Evolutionary conservation across 1,284 basidiomycete species (phyloP).

Genomic region (Violaceomyces palustris): DNA sequence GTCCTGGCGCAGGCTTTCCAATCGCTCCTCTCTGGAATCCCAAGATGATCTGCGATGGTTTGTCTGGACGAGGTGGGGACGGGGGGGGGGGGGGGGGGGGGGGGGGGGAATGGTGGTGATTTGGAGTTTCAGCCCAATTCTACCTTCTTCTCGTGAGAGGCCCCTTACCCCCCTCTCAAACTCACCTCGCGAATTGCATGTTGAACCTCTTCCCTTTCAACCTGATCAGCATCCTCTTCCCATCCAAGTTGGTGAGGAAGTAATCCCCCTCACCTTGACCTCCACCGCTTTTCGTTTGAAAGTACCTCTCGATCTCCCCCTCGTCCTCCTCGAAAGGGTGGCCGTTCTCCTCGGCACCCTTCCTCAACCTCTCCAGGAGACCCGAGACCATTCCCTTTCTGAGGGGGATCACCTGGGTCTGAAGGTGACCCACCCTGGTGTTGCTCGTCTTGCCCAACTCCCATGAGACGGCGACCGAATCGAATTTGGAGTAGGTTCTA

Average conservation of each 20-base stretch:
- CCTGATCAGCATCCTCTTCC: slow-evolving; percentile 4
- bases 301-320: neutral
- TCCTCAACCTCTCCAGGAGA: slow-evolving; percentile 7
- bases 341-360: slow-evolving; percentile 2
- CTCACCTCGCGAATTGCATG: slow-evolving; percentile 14
- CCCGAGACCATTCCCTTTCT: neutral
- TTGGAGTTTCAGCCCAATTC: no score
- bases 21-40: slow-evolving; percentile 33
- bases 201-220: slow-evolving; percentile 14
- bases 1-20: slow-evolving; percentile 32
- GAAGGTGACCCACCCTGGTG: slow-evolving; percentile 38
- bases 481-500: slow-evolving; percentile 12
- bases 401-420: slow-evolving; percentile 40
- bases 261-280: slow-evolving; percentile 12
- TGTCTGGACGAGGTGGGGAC: no score
- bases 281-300: neutral
- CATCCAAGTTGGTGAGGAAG: slow-evolving; percentile 5
- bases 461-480: slow-evolving; percentile 16
- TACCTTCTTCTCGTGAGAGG: no score
- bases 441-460: slow-evolving; percentile 22
- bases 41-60: slow-evolving; percentile 27
- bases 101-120: no score
- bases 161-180: no score
- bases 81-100: no score
- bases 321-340: slow-evolving; percentile 11